These are phyloP conservation scores for Epipyxis sp. DNA, from an alignment of 108 stramenopile species.

Conservation along the genomic window DNA sequence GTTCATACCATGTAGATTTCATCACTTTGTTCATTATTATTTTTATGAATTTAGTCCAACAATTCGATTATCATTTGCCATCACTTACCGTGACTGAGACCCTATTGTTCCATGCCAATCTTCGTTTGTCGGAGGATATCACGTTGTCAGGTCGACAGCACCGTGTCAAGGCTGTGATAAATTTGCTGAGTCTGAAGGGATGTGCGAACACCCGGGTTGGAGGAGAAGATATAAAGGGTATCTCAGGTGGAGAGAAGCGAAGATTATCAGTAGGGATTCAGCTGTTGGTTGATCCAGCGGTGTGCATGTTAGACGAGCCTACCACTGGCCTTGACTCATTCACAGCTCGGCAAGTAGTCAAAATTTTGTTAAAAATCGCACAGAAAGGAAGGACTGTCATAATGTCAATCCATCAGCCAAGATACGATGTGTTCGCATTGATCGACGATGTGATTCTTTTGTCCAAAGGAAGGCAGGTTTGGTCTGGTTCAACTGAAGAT, in stretches of 20 bases:
- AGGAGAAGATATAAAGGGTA: constrained; percentile 42
- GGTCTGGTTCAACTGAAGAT: background rate
- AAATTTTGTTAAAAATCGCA: background rate
- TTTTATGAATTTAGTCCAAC: constrained; percentile 26
- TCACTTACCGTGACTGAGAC: constrained; percentile 29
- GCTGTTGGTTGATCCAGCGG: constrained; percentile 12
- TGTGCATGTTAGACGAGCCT: constrained; percentile 49
- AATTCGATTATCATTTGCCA: constrained; percentile 23
- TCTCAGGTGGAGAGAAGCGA: constrained; percentile 57
- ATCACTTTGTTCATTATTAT: too few relatives aligned
- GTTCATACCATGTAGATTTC: too few relatives aligned
- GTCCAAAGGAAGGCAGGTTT: constrained; percentile 6
- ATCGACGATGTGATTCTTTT: constrained; percentile 24
- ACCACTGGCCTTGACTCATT: constrained; percentile 73
- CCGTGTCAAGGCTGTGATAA: background rate
- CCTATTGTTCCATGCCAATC: constrained; percentile 20
- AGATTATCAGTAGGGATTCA: constrained; percentile 52
- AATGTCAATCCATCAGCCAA: constrained; percentile 27
- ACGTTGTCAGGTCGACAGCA: background rate
- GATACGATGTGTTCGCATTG: constrained; percentile 17
- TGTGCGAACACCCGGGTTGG: background rate
- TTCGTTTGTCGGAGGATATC: background rate
- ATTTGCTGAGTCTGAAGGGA: background rate
- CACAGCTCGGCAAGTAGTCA: constrained; percentile 49
- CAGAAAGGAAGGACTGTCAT: background rate